Evolutionary conservation across 2,329 filamentous ascomycete species (phyloP), one percentile per base, ranked within the genome.

Genomic region (Cytospora piceicola): DNA sequence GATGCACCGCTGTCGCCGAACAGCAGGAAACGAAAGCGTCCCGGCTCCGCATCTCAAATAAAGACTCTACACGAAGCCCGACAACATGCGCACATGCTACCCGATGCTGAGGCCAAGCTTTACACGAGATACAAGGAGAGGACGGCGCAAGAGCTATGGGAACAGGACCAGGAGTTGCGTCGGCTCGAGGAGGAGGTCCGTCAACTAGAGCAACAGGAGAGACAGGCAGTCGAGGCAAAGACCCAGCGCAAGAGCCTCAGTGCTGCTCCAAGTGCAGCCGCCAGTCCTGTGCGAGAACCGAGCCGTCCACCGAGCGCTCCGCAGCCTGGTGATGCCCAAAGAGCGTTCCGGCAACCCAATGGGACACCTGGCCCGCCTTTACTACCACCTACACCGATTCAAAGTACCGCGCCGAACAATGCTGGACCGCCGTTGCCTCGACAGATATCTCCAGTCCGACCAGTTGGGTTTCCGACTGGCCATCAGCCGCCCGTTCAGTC

Each of bases 81-180:
- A 63, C 83, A 88, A 69, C 87, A 93, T 75, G 76, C 84, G 32
- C 86, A 90, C 58, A 87, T 90, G 69, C 81, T 96, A 2, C 90
- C 91, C 1, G 80, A 83, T 32, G 79, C 97, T 54, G 85, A 96
- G 57, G 83, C 89, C 65, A 87, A 89, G 69, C 82, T 97, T 1
- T 96, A 95, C 74, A 83, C 85, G 15, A 84, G 86, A 68, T 97
- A 96, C 75, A 85, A 88, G 69, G 86, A 90, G 55, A 81, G 89
- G 53, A 81, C 90, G 58, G 83, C 93, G n/a, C 80, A 81, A 64
- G 85, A 90, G 72, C 91, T 97, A 66, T 82, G 85, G 66, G 86
- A 90, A 63, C 90, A 95, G 68, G 94, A 97, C 79, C 83, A 82
- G 66, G 83, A 81, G 60, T 90, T 90, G 73, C 83, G 85, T 30